Conservation (phyloP, 345 rosid genomes). For the Rhizophora apiculata region DNA sequence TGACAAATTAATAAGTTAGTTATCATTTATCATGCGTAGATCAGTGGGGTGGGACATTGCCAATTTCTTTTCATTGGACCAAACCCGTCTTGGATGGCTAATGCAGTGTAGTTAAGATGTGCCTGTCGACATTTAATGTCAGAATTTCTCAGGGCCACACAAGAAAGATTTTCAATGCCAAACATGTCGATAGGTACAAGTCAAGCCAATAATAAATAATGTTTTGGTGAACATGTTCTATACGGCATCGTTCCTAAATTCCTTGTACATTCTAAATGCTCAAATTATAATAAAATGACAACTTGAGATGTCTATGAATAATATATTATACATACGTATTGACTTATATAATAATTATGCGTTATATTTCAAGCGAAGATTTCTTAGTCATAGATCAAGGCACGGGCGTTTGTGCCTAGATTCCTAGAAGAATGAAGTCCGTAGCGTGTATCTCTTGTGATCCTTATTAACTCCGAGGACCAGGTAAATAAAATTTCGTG, state of each 20-base stretch:
- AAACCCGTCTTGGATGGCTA: not conserved
- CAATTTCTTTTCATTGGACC: not conserved
- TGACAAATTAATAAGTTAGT: too few relatives aligned
- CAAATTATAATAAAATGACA: not conserved
- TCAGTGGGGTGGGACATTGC: too few relatives aligned
- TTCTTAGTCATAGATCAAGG: too few relatives aligned
- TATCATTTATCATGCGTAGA: too few relatives aligned
- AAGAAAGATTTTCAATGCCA: not conserved
- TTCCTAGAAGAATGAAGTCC: too few relatives aligned
- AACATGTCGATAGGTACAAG: not conserved
- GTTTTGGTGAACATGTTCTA: not conserved
- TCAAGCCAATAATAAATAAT: not conserved
- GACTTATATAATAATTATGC: not conserved
- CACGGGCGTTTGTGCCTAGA: too few relatives aligned
- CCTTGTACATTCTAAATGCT: not conserved
- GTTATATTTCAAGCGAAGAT: not conserved
- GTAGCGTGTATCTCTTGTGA: too few relatives aligned
- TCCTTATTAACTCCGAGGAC: too few relatives aligned
- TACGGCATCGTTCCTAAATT: too few relatives aligned
- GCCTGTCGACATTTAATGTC: too few relatives aligned
- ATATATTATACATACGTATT: not conserved
- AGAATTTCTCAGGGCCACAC: not conserved
- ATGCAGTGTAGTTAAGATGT: too few relatives aligned
- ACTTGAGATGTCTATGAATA: not conserved
- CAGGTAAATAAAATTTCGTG: not conserved